These are phyloP conservation scores for Coemansia sp. DNA, from an alignment of 192 early-diverging fungal genomes.

Conservation along the genomic window DNA sequence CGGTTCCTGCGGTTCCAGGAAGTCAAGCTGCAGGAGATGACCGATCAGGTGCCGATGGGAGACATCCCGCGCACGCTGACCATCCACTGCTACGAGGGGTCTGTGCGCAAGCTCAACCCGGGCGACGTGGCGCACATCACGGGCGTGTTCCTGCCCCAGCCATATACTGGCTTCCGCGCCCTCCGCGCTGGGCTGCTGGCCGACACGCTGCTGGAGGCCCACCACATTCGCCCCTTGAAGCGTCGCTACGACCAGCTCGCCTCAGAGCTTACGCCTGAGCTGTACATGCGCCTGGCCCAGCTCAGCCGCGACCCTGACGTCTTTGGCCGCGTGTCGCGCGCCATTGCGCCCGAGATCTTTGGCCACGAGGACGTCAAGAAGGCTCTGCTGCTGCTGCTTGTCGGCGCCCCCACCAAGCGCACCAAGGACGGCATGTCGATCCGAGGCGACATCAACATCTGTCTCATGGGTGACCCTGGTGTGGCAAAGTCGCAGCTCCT, in stretches of 20 bases:
- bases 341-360: slow-evolving; percentile 89
- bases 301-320: slow-evolving; percentile 67
- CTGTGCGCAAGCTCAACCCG: slow-evolving; percentile 78
- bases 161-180: slow-evolving; percentile 90
- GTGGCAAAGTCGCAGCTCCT: slow-evolving; percentile 97
- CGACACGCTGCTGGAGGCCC: slow-evolving; percentile 92
- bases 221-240: slow-evolving; percentile 84
- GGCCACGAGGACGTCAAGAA: slow-evolving; percentile 93
- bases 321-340: slow-evolving; percentile 72
- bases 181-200: slow-evolving; percentile 88
- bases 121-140: slow-evolving; percentile 84
- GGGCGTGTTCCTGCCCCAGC: slow-evolving; percentile 89
- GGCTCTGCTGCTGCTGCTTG: slow-evolving; percentile 79
- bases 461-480: slow-evolving; percentile 98
- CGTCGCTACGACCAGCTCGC: slow-evolving; percentile 86
- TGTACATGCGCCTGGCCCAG: slow-evolving; percentile 56
- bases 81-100: slow-evolving; percentile 80
- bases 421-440: slow-evolving; percentile 94
- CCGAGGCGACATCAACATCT: slow-evolving; percentile 96
- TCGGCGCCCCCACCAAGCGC: slow-evolving; percentile 78
- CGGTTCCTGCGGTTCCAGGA: slow-evolving; percentile 96
- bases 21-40: slow-evolving; percentile 93
- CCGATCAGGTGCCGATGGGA: slow-evolving; percentile 98
- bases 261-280: slow-evolving; percentile 53
- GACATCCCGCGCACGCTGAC: slow-evolving; percentile 97